These are phyloP conservation scores for Neurospora sublineolata DNA, from an alignment of 495 filamentous ascomycete species.

Conservation along the genomic window DNA sequence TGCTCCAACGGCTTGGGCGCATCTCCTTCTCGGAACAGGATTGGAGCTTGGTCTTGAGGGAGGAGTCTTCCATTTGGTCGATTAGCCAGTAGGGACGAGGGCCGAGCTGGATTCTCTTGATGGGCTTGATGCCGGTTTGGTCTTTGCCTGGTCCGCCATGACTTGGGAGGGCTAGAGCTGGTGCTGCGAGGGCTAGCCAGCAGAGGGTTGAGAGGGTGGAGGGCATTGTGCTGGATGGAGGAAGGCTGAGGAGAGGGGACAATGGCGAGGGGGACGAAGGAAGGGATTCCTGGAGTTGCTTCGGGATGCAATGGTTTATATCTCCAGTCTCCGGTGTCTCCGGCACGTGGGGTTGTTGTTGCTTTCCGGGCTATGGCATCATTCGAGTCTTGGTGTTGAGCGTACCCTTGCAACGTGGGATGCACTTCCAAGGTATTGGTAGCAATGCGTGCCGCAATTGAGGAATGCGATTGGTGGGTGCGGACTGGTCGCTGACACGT, in stretches of 20 bases:
- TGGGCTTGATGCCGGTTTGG: slow-evolving; percentile 11
- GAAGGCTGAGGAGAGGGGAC: too few relatives aligned
- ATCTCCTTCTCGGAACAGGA: slow-evolving; percentile 37
- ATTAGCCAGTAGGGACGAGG: slow-evolving; percentile 49
- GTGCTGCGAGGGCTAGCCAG: not conserved
- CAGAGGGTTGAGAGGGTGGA: not conserved
- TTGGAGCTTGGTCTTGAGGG: slow-evolving; percentile 43
- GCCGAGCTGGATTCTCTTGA: slow-evolving; percentile 37
- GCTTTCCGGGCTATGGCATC: not conserved
- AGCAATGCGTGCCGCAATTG: not conserved
- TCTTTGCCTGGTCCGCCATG: slow-evolving; percentile 6
- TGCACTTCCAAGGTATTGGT: not conserved
- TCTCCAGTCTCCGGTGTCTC: not conserved
- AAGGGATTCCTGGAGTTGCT: not conserved
- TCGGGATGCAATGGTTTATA: not conserved
- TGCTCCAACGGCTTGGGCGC: slow-evolving; percentile 34
- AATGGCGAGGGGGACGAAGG: too few relatives aligned
- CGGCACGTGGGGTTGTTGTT: not conserved
- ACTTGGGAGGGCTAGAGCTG: slow-evolving; percentile 13
- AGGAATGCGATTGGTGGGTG: not conserved
- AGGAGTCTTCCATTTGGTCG: slow-evolving; percentile 45
- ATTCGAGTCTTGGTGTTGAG: not conserved
- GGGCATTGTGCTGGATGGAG: not conserved
- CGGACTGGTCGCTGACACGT: not conserved
- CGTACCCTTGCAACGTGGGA: not conserved